Base-by-base conservation (phyloP, 164 flowering plant species). In the Magnolia officinalis region DNA sequence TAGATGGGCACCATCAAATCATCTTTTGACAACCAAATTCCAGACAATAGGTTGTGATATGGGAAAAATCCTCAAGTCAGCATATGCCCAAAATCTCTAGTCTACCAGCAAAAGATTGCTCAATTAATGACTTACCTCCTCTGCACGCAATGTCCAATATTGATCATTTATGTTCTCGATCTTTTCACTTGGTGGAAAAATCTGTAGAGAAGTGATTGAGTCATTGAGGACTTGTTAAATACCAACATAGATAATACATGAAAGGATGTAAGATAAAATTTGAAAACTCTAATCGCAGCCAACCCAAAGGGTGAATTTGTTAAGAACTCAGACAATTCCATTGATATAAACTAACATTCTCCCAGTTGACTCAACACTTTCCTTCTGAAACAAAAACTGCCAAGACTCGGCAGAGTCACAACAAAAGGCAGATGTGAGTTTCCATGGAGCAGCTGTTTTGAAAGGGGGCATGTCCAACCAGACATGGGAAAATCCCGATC, bases 101-200 rank as follows among this genome's bases (percentile, higher is more conserved):
- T 37, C 45, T 37, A 37, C 6, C 6, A 37, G 6, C 45, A 37
- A 37, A 37, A 4, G 4, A 37, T 21, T 66, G 24, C 69, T 66
- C 16, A 8, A 21, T 2, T 51, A 51, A 68, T 16, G 24, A 78
- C 82, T 82, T 84, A 80, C 97, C 95, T 92, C 95, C 84, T 92
- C 97, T 37, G 92, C 93, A 70, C 95, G 92, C 74, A 92, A 77
- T 70, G 95, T 92, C 97, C 97, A 92, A 83, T 92, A 92, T 75
- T 91, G 97, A 75, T 91, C 97, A 84, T 92, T 90, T 37, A 92
- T 90, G 73, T 89, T 90, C 84, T 92, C 97, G 49, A 90, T 92
- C 80, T 88, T 92, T 77, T 92, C 97, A 83, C 26, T 82, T 9
- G 81, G 84, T 8, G 97, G 92, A 75, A 92, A 92, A 67, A 92